A percentile compares a stretch with the other conserved stretches of the same genome.
These are phyloP conservation scores for Cardamine occulta DNA, from an alignment of 345 rosid species.

Conservation along the genomic window DNA sequence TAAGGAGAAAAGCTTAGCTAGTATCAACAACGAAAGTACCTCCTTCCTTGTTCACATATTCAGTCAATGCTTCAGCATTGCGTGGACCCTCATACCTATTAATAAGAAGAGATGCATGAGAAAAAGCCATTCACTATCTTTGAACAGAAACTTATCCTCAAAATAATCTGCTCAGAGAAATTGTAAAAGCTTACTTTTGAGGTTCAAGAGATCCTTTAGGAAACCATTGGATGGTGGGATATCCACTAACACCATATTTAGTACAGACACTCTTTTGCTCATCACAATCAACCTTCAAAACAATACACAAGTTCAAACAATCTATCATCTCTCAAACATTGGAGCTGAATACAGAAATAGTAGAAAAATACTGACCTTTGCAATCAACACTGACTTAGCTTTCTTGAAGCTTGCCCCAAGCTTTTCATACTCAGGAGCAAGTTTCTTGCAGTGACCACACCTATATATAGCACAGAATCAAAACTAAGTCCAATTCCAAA, in stretches of 20 bases:
- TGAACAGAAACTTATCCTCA: background rate
- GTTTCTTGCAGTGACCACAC: conserved; percentile 99
- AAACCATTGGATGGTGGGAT: conserved; percentile 97
- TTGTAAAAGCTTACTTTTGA: conserved; percentile 66
- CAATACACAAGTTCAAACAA: conserved; percentile 34
- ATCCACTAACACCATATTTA: conserved; percentile 92
- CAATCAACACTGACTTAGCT: conserved; percentile 84
- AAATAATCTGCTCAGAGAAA: background rate
- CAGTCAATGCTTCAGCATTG: conserved; percentile 79
- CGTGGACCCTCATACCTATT: conserved; percentile 92
- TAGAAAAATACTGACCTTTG: conserved; percentile 62
- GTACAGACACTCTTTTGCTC: conserved; percentile 89
- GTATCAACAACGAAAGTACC: conserved; percentile 47
- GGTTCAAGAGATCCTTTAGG: conserved; percentile 95
- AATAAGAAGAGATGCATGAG: background rate
- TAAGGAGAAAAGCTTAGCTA: conserved; percentile 16
- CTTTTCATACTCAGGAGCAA: conserved; percentile 95
- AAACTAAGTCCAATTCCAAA: background rate
- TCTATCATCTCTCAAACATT: conserved; percentile 20
- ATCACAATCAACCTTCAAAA: conserved; percentile 92
- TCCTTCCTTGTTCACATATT: conserved; percentile 92
- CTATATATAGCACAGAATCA: conserved; percentile 42
- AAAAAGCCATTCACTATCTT: background rate
- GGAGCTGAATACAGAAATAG: conserved; percentile 3
- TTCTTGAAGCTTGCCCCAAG: conserved; percentile 91